These are phyloP conservation scores for Porcisia hertigi DNA, from an alignment of 208 protist genomes.

Conservation along the genomic window DNA sequence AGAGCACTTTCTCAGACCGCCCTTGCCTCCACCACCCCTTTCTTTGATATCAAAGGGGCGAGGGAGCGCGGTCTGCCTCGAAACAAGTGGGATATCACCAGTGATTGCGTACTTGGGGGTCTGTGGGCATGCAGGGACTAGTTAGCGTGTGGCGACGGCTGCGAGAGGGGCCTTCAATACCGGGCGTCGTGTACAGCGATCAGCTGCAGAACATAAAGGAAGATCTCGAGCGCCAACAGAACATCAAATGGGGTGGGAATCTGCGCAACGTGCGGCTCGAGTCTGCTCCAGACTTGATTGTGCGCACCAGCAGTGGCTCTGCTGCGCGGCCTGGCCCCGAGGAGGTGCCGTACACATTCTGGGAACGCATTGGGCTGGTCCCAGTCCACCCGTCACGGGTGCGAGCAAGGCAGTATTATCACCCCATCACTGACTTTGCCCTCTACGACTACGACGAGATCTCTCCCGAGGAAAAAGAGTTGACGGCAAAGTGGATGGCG, in stretches of 20 bases:
- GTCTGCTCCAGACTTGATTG: constrained; percentile 36
- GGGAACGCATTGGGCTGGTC: constrained; percentile 80
- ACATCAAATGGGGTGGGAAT: constrained; percentile 47
- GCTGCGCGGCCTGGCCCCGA: constrained; percentile 54
- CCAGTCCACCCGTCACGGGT: constrained; percentile 83
- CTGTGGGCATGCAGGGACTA: constrained; percentile 7
- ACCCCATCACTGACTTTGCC: constrained; percentile 83
- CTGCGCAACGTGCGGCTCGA: constrained; percentile 73
- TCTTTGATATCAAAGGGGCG: too few species aligned
- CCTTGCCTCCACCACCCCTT: too few species aligned
- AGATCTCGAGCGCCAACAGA: constrained; percentile 34
- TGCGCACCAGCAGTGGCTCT: constrained; percentile 31
- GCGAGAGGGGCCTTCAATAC: constrained; percentile 39
- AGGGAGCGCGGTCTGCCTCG: too few species aligned
- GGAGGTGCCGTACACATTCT: constrained; percentile 88
- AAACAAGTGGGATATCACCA: neutral
- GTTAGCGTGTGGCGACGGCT: constrained; percentile 38
- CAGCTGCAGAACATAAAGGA: constrained; percentile 34
- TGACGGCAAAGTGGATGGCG: constrained; percentile 85
- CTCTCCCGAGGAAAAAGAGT: constrained; percentile 80
- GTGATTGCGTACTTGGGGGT: neutral
- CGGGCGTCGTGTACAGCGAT: constrained; percentile 83
- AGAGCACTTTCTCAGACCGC: too few species aligned
- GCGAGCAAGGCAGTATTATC: constrained; percentile 83
- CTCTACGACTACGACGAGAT: constrained; percentile 90